Base-by-base conservation (phyloP, 768 basidiomycete genomes). In the Leccinellum rugosiceps region DNA sequence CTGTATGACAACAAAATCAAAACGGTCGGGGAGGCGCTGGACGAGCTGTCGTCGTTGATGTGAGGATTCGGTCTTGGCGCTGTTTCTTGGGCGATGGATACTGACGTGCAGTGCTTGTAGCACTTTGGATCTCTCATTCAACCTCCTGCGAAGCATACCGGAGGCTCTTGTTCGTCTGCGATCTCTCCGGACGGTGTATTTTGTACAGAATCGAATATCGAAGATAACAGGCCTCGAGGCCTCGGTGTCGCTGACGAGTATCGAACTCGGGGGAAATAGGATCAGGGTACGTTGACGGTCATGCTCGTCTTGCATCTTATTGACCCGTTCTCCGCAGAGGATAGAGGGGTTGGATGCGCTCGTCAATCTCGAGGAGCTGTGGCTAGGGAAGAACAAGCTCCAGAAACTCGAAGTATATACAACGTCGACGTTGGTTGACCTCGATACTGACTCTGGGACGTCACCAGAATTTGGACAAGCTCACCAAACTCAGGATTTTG, bases 311-410 rank as follows among this genome's bases (percentile, higher is more conserved):
- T 52, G 1, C 13, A 31, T 52, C 19, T 15, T 50, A 52, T 59
- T 44, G 4, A 62, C 55, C 8, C 23, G 3, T 55, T 55, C 10
- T 57, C n/a, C 30, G 10, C 58, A 97, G 94, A 83, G 79, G 76
- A 96, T 99, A 56, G 92, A 98, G 70, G 87, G 88, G 41, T 73
- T 98, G 4, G 91, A 92, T 11, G 78, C 82, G 1, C 76, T 97
- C 38, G 82, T 86, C 1, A 90, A 88, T 62, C 76, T 99, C 10
- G 92, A 94, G 63, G 94, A 98, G 65, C 77, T 99, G 3, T 98
- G 96, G 94, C 75, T 98, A 3, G 97, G 97, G 8, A 99, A 99
- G 80, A 99, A 99, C 71, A 99, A 98, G 76, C 92, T 99, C 57
- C 70, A 86, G 6, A 87, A 84, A 70, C 81, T 99, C 4, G 90